These are phyloP conservation scores for Magnaporthiopsis incrustans DNA, from an alignment of 2,329 filamentous ascomycete species.

Conservation along the genomic window DNA sequence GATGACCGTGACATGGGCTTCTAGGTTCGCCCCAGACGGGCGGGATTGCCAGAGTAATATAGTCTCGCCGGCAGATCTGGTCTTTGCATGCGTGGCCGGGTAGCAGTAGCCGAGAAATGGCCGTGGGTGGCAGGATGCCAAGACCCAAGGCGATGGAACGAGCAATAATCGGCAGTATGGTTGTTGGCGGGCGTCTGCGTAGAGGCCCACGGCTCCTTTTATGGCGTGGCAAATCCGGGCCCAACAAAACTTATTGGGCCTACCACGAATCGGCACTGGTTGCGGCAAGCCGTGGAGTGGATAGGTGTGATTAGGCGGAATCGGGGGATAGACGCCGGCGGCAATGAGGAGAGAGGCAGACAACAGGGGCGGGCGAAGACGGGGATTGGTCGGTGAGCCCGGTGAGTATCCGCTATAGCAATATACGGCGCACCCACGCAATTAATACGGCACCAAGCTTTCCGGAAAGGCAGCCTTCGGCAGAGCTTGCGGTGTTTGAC, in stretches of 20 bases:
- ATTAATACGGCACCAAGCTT: background rate
- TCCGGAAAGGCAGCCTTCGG: background rate
- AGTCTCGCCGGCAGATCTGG: background rate
- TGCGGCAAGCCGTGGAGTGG: background rate
- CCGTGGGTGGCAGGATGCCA: background rate
- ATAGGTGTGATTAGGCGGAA: background rate
- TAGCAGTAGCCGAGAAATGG: background rate
- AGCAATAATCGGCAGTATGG: background rate
- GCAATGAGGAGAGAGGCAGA: background rate
- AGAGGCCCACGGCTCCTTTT: too few species aligned
- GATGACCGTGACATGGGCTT: background rate
- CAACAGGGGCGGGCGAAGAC: background rate
- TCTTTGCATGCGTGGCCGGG: background rate
- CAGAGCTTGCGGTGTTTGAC: background rate
- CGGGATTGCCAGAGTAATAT: background rate
- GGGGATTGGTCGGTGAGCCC: background rate
- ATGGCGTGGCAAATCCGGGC: too few species aligned
- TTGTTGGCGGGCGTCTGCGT: background rate
- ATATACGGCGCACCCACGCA: background rate
- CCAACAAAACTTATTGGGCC: background rate
- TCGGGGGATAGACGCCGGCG: background rate
- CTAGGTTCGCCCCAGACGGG: background rate
- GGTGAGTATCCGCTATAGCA: background rate
- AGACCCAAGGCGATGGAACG: too few species aligned
- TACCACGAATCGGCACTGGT: background rate